Evolutionary conservation across 805 yeast species (phyloP).

Genomic region (Candida pseudofarinosa): DNA sequence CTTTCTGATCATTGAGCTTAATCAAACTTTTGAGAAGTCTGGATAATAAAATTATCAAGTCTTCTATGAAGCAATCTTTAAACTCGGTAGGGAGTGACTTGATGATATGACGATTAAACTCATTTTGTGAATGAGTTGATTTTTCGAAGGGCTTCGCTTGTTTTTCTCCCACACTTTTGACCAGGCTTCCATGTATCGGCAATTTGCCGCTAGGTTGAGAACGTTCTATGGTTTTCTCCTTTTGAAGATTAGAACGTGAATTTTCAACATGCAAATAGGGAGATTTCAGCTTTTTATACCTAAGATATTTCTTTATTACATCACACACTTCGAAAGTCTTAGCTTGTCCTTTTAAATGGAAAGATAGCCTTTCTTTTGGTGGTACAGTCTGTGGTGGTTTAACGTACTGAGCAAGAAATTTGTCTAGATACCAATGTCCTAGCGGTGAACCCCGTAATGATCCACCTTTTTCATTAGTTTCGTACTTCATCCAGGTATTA

Average conservation of each 20-base stretch:
- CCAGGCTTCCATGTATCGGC: too few relatives aligned
- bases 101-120: neutral
- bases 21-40: conserved; percentile 79
- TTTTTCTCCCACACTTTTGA: too few relatives aligned
- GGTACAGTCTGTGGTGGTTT: neutral
- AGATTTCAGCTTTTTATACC: neutral
- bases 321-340: neutral
- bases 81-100: conserved; percentile 33
- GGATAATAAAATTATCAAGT: conserved; percentile 66
- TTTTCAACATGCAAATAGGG: neutral
- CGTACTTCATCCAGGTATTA: neutral
- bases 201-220: too few relatives aligned
- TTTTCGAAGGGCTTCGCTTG: too few relatives aligned
- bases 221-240: neutral
- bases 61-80: conserved; percentile 64
- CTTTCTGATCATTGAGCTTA: conserved; percentile 62
- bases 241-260: neutral
- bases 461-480: neutral
- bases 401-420: neutral
- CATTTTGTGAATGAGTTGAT: too few relatives aligned
- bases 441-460: neutral
- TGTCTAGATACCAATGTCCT: neutral
- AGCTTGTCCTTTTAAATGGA: neutral
- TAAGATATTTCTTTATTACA: neutral
- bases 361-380: neutral